A percentile compares a stretch with the other conserved stretches of the same genome.
Evolutionary conservation across 2,329 filamentous ascomycete genomes (phyloP).

Genomic region (Aspergillus floridensis): DNA sequence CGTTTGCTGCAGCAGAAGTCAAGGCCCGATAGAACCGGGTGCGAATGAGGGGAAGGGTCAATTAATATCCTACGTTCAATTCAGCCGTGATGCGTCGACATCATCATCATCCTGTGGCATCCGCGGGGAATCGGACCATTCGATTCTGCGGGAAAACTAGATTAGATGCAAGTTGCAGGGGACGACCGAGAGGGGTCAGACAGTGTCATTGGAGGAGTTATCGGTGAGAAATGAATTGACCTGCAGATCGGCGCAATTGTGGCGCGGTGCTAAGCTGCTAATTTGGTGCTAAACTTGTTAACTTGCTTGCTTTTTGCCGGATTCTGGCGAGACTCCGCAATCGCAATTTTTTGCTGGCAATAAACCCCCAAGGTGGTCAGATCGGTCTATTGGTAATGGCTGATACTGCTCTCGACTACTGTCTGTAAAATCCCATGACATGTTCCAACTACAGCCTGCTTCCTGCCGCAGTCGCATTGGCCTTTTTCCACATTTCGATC

Average conservation of each 20-base stretch:
- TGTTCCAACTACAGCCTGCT: slow-evolving; percentile 11
- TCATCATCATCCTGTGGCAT: background rate
- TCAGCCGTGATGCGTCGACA: background rate
- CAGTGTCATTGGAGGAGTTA: background rate
- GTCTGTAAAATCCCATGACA: background rate
- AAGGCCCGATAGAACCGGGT: background rate
- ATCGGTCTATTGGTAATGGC: no score
- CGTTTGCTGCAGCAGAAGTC: background rate
- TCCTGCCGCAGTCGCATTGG: slow-evolving; percentile 41
- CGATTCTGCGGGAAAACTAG: background rate
- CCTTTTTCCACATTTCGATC: slow-evolving; percentile 57
- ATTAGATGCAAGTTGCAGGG: background rate
- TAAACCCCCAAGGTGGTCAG: background rate
- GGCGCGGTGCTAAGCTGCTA: no score
- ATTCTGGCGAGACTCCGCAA: background rate
- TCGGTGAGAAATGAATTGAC: background rate
- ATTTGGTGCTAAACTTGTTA: background rate
- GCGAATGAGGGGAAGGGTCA: background rate
- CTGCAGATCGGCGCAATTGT: background rate
- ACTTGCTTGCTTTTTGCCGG: background rate
- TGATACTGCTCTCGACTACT: no score
- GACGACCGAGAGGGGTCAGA: background rate
- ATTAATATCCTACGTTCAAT: background rate
- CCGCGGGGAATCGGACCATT: background rate
- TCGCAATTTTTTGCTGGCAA: background rate